Percentiles rank a stretch among this genome's conserved stretches.
Conservation (phyloP, 345 rosid species). For the Eucalyptus tenuipes region DNA sequence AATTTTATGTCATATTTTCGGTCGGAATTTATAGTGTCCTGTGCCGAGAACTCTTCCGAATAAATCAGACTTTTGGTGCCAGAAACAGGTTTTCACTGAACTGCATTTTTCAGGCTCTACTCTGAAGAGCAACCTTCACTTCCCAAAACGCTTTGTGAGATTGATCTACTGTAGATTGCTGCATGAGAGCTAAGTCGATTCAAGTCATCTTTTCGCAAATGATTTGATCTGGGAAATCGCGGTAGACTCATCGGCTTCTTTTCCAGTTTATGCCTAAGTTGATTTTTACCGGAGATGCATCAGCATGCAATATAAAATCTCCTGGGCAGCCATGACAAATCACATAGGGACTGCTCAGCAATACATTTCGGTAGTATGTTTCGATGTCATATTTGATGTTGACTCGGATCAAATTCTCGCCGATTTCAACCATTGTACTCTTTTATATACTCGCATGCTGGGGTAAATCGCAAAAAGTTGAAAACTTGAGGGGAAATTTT, state of each 20-base stretch:
- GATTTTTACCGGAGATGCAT: not conserved
- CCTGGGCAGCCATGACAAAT: too few species aligned
- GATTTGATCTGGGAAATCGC: not conserved
- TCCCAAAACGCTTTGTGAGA: not conserved
- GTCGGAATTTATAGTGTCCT: not conserved
- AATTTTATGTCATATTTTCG: not conserved
- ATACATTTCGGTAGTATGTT: too few species aligned
- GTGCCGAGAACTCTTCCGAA: not conserved
- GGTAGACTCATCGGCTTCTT: not conserved
- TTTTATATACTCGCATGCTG: accelerated
- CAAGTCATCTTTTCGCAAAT: not conserved
- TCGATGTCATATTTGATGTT: not conserved
- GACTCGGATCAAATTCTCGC: not conserved
- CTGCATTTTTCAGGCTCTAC: not conserved
- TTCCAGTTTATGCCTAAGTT: not conserved
- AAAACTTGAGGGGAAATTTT: not conserved
- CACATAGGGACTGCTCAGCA: not conserved
- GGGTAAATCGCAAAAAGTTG: not conserved
- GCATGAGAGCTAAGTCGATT: not conserved
- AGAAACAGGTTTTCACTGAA: not conserved
- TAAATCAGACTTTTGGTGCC: not conserved
- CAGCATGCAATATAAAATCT: too few species aligned
- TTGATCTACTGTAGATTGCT: not conserved
- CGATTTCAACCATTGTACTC: not conserved
- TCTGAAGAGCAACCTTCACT: not conserved